A percentile compares a stretch with the other conserved stretches of the same genome.
phyloP scores from a whole-genome alignment of 345 rosid species.

The Citrus glauca region DNA sequence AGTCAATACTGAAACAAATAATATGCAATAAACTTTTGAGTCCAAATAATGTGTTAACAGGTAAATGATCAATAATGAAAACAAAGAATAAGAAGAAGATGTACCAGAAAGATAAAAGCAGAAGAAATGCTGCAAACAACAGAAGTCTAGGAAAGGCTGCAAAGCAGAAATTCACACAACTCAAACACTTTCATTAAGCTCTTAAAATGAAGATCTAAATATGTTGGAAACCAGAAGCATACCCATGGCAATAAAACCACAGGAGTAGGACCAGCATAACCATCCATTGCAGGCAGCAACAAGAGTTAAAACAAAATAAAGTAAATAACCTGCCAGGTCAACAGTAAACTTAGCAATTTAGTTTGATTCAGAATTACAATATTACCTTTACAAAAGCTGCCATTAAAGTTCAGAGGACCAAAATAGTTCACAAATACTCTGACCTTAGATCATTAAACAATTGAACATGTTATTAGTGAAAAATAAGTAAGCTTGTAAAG shows the following conservation, averaged over 20 bases:
- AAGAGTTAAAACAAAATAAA: slow-evolving; percentile 43
- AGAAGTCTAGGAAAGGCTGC: slow-evolving; percentile 64
- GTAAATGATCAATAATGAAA: background rate
- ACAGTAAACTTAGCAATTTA: slow-evolving; percentile 5
- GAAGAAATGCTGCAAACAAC: slow-evolving; percentile 56
- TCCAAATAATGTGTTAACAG: background rate
- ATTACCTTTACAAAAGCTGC: background rate
- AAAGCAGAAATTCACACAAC: slow-evolving; percentile 13
- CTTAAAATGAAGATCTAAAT: background rate
- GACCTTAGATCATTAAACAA: background rate
- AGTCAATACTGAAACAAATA: background rate
- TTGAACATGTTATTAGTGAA: background rate
- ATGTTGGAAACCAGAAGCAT: slow-evolving; percentile 18
- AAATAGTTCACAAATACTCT: background rate
- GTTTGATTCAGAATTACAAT: background rate
- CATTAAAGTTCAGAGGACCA: background rate
- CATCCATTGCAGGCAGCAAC: slow-evolving; percentile 50
- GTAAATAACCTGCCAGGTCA: slow-evolving; percentile 44
- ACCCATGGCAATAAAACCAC: slow-evolving; percentile 70
- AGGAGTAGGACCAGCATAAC: slow-evolving; percentile 55
- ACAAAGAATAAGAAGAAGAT: background rate
- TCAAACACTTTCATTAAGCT: slow-evolving; percentile 12
- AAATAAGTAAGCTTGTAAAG: background rate
- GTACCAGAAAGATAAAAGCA: slow-evolving; percentile 69
- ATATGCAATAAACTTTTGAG: background rate